These are phyloP conservation scores for Dactylellina cionopaga DNA, from an alignment of 2,329 filamentous ascomycete species.

Conservation along the genomic window DNA sequence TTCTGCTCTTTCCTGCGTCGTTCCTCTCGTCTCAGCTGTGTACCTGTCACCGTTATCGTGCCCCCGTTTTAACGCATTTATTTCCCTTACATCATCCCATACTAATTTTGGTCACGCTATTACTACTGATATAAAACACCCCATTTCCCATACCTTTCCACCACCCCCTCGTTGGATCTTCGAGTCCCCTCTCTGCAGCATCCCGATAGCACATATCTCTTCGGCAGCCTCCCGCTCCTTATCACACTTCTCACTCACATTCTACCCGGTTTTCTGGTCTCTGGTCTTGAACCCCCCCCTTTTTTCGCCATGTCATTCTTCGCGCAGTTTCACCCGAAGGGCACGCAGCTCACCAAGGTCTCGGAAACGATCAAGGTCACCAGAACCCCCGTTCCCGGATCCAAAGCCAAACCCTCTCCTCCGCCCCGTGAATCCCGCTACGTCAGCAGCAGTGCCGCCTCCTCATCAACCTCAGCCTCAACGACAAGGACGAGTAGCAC, in stretches of 20 bases:
- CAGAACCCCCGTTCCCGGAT: slow-evolving; percentile 29
- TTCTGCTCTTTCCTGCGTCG: background rate
- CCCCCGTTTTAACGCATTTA: background rate
- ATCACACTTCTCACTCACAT: slow-evolving; percentile 2
- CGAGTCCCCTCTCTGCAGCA: slow-evolving; percentile 24
- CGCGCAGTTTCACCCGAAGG: slow-evolving; percentile 49
- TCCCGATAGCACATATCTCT: slow-evolving; percentile 40
- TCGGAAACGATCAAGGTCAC: slow-evolving; percentile 51
- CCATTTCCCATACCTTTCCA: background rate
- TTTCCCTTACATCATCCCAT: slow-evolving; percentile 52
- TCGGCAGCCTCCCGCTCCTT: slow-evolving; percentile 19
- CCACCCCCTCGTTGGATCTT: background rate
- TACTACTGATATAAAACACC: slow-evolving; percentile 21
- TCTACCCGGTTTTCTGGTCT: slow-evolving; percentile 11
- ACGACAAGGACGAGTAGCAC: background rate
- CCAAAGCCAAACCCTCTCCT: slow-evolving; percentile 46
- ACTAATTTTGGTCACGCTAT: slow-evolving; percentile 46
- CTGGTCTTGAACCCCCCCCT: no score
- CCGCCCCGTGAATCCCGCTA: slow-evolving; percentile 48
- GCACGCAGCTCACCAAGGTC: slow-evolving; percentile 48
- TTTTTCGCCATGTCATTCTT: slow-evolving; percentile 48
- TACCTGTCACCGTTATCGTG: slow-evolving; percentile 37
- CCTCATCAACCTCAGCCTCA: background rate
- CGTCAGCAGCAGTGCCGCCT: slow-evolving; percentile 5
- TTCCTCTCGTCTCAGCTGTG: background rate